Evolutionary conservation across 2,329 filamentous ascomycete genomes (phyloP), one percentile per base, ranked within the genome.

Genomic region (Ophiostoma triangulosporum): DNA sequence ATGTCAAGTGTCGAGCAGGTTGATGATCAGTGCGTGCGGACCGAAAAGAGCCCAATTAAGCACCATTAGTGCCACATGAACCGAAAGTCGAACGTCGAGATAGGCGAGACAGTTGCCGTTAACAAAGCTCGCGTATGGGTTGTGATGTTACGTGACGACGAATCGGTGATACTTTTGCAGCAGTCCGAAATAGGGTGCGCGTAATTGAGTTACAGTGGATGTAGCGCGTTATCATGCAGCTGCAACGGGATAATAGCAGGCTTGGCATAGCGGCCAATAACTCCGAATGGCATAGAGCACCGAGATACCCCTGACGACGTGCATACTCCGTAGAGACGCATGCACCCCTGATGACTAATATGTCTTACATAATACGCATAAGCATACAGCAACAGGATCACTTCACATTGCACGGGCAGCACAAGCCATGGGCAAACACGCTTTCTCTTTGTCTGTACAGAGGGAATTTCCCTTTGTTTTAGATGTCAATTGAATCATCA

Each of bases 11-110:
- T 24, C 22, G 11, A 24, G 22, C 36, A 11, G 20, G 3, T 38
- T 6, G 35, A 38, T 8, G n/a, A 36, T 36, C 50, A 24, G 38
- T 52, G n/a, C 15, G 45, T 40, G 43, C 26, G 11, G 45, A 29
- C 24, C 46, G 22, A 50, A 9, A 31, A 48, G 15, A 26, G 46
- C 46, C 35, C 36, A 36, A 22, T 20, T 50, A 49, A 50, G 36
- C 48, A 50, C 52, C 48, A 46, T 36, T 31, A 24, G 52, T 14
- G 52, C 52, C 52, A 31, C 52, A 50, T 43, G 11, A 24, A 43
- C 9, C 17, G 22, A 17, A 5, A 43, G 9, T 22, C 20, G 17
- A 24, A 20, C 15, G 6, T 43, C n/a, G 38, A 6, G 5, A 4
- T 14, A 17, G 6, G 38, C 38, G 12, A 43, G 20, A 26, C 38